Evolutionary conservation across 306 rosid species (phyloP).

Genomic region (Dalbergia oliveri): DNA sequence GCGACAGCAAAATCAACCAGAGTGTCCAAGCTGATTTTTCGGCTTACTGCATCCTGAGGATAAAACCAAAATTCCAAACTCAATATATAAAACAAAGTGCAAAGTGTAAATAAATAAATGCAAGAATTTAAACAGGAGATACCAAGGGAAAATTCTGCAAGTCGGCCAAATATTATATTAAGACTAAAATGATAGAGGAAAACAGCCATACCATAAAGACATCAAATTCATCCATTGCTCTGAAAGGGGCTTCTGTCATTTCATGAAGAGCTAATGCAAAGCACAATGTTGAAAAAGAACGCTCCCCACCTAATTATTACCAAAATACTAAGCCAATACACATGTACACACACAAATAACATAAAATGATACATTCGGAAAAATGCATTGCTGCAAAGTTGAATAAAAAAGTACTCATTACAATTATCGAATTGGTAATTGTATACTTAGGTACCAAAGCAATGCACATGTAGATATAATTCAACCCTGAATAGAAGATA

Average conservation of each 20-base stretch:
- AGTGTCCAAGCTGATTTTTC: conserved; percentile 93
- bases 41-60: conserved; percentile 90
- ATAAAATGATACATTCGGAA: neutral
- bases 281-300: conserved; percentile 95
- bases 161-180: neutral
- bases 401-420: neutral
- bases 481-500: neutral
- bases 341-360: neutral
- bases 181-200: conserved; percentile 4
- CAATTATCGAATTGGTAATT: neutral
- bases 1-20: conserved; percentile 81
- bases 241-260: conserved; percentile 94
- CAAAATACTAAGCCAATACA: neutral
- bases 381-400: neutral
- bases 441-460: conserved; percentile 5
- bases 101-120: neutral
- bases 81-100: neutral
- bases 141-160: neutral
- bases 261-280: conserved; percentile 91
- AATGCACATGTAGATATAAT: neutral
- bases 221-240: conserved; percentile 99
- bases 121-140: neutral
- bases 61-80: conserved; percentile 31
- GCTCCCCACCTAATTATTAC: conserved; percentile 81
- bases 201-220: conserved; percentile 80